These are phyloP conservation scores for Acanthamoeba lugdunensis DNA, from an alignment of 208 protist species.

Conservation along the genomic window DNA sequence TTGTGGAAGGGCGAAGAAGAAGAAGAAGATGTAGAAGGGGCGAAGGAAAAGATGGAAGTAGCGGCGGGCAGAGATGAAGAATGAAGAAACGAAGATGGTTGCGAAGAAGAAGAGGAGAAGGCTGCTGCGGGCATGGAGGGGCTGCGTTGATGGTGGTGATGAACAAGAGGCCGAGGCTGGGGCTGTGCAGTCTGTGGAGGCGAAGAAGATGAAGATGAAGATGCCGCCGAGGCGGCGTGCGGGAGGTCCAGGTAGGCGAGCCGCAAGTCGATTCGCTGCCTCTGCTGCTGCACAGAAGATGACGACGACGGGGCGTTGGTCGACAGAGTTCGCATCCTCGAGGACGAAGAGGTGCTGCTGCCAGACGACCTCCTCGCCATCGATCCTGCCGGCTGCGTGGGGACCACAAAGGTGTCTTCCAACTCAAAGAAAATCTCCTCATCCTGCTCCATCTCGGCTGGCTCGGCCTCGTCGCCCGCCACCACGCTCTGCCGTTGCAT, in stretches of 20 bases:
- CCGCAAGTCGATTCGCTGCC: not conserved
- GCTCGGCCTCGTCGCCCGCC: no score
- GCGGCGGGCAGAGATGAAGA: not conserved
- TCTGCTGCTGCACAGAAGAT: not conserved
- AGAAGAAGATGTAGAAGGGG: not conserved
- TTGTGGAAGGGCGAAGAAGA: constrained; percentile 27
- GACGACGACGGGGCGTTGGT: not conserved
- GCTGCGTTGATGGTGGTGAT: not conserved
- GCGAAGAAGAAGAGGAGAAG: not conserved
- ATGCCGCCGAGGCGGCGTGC: not conserved
- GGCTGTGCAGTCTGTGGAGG: not conserved
- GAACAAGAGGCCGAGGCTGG: not conserved
- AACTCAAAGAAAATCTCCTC: not conserved
- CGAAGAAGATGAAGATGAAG: not conserved
- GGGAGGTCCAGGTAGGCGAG: constrained; percentile 39
- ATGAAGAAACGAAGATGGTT: not conserved
- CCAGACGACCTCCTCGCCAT: not conserved
- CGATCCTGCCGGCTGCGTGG: not conserved
- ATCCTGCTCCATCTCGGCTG: not conserved
- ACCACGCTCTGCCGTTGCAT: no score
- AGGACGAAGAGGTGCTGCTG: not conserved
- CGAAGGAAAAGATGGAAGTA: not conserved
- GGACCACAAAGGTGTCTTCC: not conserved
- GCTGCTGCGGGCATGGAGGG: not conserved
- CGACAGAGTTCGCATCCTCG: not conserved